Percentiles rank a stretch among this genome's conserved stretches.
phyloP scores from a whole-genome alignment of 2,329 filamentous ascomycete species.

The Paecilomyces sp. region DNA sequence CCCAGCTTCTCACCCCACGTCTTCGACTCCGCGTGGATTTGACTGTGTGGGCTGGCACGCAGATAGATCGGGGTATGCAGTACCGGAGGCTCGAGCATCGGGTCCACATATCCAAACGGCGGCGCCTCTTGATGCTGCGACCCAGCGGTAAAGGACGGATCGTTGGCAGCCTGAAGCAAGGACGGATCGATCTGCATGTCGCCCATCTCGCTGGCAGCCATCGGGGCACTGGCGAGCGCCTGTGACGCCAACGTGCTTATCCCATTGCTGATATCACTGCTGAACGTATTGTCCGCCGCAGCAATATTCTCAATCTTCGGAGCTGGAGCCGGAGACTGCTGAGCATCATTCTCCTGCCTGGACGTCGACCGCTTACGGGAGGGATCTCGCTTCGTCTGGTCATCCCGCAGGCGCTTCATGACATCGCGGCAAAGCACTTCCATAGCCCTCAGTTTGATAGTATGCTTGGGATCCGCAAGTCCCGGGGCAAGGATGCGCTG shows the following conservation, averaged over 20 bases:
- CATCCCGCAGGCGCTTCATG: constrained; percentile 67
- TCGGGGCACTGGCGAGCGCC: constrained; percentile 35
- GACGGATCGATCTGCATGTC: constrained; percentile 59
- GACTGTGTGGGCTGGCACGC: constrained; percentile 60
- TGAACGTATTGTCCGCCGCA: constrained; percentile 9
- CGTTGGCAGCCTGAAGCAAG: constrained; percentile 51
- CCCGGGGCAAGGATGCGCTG: constrained; percentile 47
- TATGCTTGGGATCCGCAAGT: constrained; percentile 46
- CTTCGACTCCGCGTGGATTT: constrained; percentile 40
- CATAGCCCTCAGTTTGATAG: constrained; percentile 55
- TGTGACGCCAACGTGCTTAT: constrained; percentile 38
- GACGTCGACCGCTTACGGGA: constrained; percentile 31
- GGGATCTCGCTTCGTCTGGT: constrained; percentile 51
- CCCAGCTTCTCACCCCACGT: constrained; percentile 60
- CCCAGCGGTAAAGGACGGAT: constrained; percentile 34
- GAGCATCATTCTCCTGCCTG: constrained; percentile 11
- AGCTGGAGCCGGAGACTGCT: constrained; percentile 6
- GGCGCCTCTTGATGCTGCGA: constrained; percentile 23
- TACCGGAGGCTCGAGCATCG: constrained; percentile 22
- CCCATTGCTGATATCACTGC: constrained; percentile 27
- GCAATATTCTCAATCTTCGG: constrained; percentile 7
- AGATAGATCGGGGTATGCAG: constrained; percentile 57
- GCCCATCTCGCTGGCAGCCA: constrained; percentile 31
- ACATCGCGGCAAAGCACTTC: constrained; percentile 69
- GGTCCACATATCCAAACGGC: constrained; percentile 29